Evolutionary conservation across 371 early-diverging fungal genomes (phyloP), one percentile per base, ranked within the genome.

Genomic region (Saksenaea vasiformis): DNA sequence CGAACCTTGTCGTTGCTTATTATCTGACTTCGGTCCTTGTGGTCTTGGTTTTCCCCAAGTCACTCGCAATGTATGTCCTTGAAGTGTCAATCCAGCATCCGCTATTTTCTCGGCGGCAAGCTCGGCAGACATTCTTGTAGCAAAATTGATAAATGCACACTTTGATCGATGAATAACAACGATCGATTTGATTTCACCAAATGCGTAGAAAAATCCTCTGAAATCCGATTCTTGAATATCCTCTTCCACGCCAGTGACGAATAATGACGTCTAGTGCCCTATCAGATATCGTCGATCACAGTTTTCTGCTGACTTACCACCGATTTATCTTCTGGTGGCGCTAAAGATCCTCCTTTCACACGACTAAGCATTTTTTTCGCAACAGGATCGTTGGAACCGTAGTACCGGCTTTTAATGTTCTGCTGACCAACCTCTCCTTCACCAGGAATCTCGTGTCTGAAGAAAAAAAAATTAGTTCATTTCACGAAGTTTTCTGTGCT

Each of bases 341-440:
- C 57, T 47, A 89, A 66, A 15, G 71, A 68, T 22, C 77, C 71
- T 57, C 76, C 71, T 58, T 76, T 81, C 11, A 81, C 70, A 26
- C 87, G 74, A 41, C 82, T 76, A 56, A 97, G 62, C 71, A 96
- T 93, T 68, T 91, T 91, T 54, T 82, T 81, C 7, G 97, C 98
- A 8, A 98, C 96, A 15, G 97, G 96, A 73, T 98, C 97, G 70
- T 96, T 95, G 54, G 78, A 82, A 26, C 97, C 98, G 69, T 91
- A 87, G 78, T 95, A 97, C 59, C 97, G 86, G 78, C 96, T 96
- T 58, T 89, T 90, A 65, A 94, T 91, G 71, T 98, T 96, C 66
- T 96, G 96, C 70, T 94, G 87, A 17, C 89, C 82, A 61, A 93
- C 69, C 38, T 95, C 95, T 56, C 85, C 83, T 26, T 95, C 93